Conservation (phyloP, 352 stramenopile species). For the Pythium vanterpoolii region DNA sequence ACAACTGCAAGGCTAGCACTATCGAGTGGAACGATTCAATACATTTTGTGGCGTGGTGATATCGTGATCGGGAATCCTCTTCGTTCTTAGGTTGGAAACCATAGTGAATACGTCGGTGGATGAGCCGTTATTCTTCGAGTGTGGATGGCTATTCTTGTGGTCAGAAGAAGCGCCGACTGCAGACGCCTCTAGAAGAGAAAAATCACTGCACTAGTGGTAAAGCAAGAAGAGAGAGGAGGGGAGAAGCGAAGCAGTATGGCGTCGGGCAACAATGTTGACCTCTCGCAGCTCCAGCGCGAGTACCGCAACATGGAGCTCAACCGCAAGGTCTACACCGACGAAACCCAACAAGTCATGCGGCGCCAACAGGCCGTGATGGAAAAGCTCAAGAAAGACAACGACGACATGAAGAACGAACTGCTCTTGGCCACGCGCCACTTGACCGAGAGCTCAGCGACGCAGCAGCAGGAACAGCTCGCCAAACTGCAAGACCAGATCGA, state of each 20-base stretch:
- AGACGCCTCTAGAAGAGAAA: not conserved
- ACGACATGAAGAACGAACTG: slow-evolving; percentile 88
- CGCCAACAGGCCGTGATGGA: slow-evolving; percentile 92
- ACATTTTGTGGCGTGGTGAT: not conserved
- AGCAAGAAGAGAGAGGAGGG: not conserved
- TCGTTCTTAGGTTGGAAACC: not conserved
- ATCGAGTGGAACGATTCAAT: not conserved
- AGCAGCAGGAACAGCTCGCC: slow-evolving; percentile 80
- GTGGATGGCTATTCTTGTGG: not conserved
- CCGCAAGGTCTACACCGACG: slow-evolving; percentile 91
- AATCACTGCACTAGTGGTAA: not conserved
- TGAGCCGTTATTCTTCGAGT: no score
- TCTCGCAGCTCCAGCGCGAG: slow-evolving; percentile 92
- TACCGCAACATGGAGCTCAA: slow-evolving; percentile 98
- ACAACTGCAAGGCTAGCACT: not conserved
- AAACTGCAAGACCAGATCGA: slow-evolving; percentile 89
- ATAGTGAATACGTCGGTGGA: no score
- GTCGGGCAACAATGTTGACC: slow-evolving; percentile 50
- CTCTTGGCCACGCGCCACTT: slow-evolving; percentile 86
- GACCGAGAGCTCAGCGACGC: slow-evolving; percentile 75
- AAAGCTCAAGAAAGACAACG: slow-evolving; percentile 85
- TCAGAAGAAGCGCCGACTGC: not conserved
- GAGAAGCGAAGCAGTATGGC: slow-evolving; percentile 9
- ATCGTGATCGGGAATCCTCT: not conserved
- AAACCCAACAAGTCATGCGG: slow-evolving; percentile 93